Evolutionary conservation across 1,284 basidiomycete species (phyloP).

Genomic region (Fomitopsis betulina): DNA sequence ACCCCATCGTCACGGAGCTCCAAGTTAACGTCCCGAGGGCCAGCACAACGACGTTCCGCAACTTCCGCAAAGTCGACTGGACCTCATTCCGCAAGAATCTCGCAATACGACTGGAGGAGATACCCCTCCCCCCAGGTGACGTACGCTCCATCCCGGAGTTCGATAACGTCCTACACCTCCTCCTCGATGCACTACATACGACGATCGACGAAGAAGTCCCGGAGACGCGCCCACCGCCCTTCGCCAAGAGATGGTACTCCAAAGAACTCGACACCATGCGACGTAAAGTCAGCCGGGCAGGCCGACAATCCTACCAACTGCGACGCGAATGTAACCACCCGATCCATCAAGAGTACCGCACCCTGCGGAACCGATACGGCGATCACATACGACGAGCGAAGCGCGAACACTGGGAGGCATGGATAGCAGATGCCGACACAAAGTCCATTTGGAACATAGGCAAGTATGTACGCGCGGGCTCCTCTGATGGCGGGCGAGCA

Average conservation of each 20-base stretch:
- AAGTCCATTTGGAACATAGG: too few relatives aligned
- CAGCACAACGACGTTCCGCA: neutral
- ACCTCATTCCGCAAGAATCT: constrained; percentile 15
- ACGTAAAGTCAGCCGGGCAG: constrained; percentile 19
- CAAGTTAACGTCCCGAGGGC: constrained; percentile 9
- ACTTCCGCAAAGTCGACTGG: constrained; percentile 25
- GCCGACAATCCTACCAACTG: constrained; percentile 23
- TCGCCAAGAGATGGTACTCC: constrained; percentile 25
- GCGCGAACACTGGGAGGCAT: constrained; percentile 25
- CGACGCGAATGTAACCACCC: constrained; percentile 21
- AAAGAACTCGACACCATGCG: constrained; percentile 18
- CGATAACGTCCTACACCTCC: constrained; percentile 1
- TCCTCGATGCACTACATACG: constrained; percentile 16
- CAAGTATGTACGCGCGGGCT: constrained; percentile 20
- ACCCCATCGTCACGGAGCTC: constrained; percentile 18
- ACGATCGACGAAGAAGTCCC: constrained; percentile 22
- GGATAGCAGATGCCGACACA: neutral
- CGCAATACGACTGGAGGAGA: neutral
- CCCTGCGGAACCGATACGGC: constrained; percentile 22
- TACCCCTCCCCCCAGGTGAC: neutral
- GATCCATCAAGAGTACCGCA: constrained; percentile 18
- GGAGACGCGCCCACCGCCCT: constrained; percentile 16
- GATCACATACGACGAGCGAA: constrained; percentile 27
- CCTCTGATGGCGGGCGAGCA: constrained; percentile 26
- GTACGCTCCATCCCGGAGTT: constrained; percentile 13